Base-by-base conservation (phyloP, 2,329 filamentous ascomycete species). In the Alternaria infectoria region DNA sequence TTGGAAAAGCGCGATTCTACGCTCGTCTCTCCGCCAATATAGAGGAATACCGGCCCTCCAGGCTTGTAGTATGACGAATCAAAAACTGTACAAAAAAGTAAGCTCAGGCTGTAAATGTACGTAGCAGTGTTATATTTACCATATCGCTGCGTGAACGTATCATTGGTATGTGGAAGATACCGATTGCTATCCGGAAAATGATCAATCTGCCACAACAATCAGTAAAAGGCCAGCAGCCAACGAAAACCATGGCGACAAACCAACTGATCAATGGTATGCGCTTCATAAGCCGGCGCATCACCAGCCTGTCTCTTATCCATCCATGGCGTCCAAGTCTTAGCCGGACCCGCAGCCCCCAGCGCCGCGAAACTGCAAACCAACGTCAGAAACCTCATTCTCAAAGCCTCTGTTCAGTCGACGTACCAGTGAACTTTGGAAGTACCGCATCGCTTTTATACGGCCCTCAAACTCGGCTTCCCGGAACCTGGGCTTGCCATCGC, bases 31-130 rank as follows among this genome's bases (percentile, higher is more conserved):
- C 85, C 85, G 8, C 77, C 79, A 68, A 86, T 82, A 66, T 83
- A 85, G 8, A 85, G 68, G 63, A 83, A 82, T 1, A 86, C 80
- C 2, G 84, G 86, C 0, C 85, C 85, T 17, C 86, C 86, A 12
- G 85, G 79, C 65, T 84, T 82, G 70, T 87, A 88, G 72, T 86
- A 86, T 0, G 82, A 81, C 6, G 81, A 78, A 65, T 86, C 85
- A 49, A 87, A 84, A 69, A 84, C 59, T 32, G 30, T 15, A 32
- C 12, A 32, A 15, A 8, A 32, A 4, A 15, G 30, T 32, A 32
- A 32, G 13, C 13, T 4, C 6, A 32, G 30, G 6, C 13, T 15
- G 13, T 32, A 15, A 32, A 15, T 6, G 30, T 32, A 32, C 6
- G 4, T 32, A 32, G 30, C 30, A 2, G 30, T 32, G 30, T 32